Base-by-base conservation (phyloP, 495 filamentous ascomycete species). In the Thermochaetoides thermophila region DNA sequence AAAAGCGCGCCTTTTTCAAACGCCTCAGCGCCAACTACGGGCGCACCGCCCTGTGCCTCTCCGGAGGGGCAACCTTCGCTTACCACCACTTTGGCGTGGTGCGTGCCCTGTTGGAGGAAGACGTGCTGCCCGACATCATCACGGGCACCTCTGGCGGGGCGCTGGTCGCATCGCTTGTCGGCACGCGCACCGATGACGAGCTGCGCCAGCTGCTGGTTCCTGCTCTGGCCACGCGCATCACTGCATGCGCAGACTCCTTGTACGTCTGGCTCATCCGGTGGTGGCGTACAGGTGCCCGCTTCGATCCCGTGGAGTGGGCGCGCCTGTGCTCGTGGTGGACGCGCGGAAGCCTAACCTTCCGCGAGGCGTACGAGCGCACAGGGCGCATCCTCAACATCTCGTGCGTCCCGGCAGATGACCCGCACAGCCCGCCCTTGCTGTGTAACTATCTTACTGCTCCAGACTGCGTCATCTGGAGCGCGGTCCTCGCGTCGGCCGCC, bases 391-490 rank as follows among this genome's bases (percentile, higher is more conserved):
- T 97, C 37, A 97, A 97, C 50, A 84, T 97, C 21, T 81, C 80
- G 16, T 97, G 89, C 57, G 80, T 97, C n/a, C 91, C 89, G 3
- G n/a, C n/a, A n/a, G 85, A 85, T 2, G 89, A 97, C 52, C 91
- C 89, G 21, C 83, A 97, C 55, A 83, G 78, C 19, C 86, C 85
- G 2, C 84, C 81, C 9, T 86, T 95, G 34, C 64, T 96, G 10
- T 76, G 78, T 36, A 97, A 97, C 59, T 93, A 95, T 50, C 65
- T 95, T 17, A 97, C 89, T 3, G 76, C 74, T 8, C 91, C 91
- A 0, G 82, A 97, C 61, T 96, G 91, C 47, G 91, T 95, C 29
- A 91, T 97, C 38, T 97, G 92, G 86, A 89, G 81, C 16, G 91
- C 91, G 9, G 86, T 95, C 6, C 63, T 97, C 9, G 89, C 91